Percentiles rank a stretch among this genome's conserved stretches.
Evolutionary conservation across 495 filamentous ascomycete species (phyloP).

Genomic region (Annulohypoxylon bovei): DNA sequence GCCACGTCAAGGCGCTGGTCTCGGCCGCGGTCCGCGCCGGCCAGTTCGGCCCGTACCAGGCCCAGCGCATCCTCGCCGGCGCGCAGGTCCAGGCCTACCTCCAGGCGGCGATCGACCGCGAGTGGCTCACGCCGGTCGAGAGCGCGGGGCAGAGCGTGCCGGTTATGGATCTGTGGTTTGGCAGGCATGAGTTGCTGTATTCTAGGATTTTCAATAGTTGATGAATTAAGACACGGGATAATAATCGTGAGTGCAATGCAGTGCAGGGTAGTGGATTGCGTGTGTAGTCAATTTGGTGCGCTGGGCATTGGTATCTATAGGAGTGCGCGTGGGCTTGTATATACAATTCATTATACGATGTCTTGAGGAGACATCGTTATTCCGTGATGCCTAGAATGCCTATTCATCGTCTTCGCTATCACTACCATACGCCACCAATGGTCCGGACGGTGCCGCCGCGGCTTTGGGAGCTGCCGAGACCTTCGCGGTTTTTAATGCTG

Average conservation of each 20-base stretch:
- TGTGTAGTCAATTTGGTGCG: conserved; percentile 20
- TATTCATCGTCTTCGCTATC: conserved; percentile 73
- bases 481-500: conserved; percentile 69
- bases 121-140: conserved; percentile 67
- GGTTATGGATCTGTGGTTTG: conserved; percentile 91
- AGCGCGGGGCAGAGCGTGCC: conserved; percentile 89
- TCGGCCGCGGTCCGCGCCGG: conserved; percentile 90
- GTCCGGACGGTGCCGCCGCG: conserved; percentile 63
- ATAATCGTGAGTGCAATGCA: background rate
- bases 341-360: conserved; percentile 21
- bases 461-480: conserved; percentile 61
- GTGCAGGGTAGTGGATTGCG: background rate
- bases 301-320: conserved; percentile 33
- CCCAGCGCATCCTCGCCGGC: conserved; percentile 82
- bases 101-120: conserved; percentile 66
- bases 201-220: conserved; percentile 91
- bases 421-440: conserved; percentile 89
- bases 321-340: conserved; percentile 10
- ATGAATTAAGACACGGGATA: background rate
- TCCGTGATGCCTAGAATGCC: background rate
- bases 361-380: background rate
- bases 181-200: conserved; percentile 94
- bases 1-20: conserved; percentile 86
- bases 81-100: conserved; percentile 69
- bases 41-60: conserved; percentile 92